These are phyloP conservation scores for Verticillium zaregamsianum DNA, from an alignment of 2,329 filamentous ascomycete species.

Conservation along the genomic window DNA sequence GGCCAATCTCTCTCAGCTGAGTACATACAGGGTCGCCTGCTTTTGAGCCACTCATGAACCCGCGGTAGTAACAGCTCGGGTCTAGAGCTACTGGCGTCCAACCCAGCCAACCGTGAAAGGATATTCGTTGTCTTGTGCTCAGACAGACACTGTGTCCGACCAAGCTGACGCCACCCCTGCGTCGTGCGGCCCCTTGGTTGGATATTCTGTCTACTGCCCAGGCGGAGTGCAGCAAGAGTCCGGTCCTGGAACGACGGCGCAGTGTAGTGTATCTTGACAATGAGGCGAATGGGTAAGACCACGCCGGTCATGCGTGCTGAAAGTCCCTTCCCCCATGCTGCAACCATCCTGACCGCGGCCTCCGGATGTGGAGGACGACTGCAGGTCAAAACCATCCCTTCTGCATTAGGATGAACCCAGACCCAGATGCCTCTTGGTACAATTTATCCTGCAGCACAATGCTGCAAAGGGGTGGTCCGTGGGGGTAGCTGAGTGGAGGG, in stretches of 20 bases:
- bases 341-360: background rate
- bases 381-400: background rate
- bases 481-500: background rate
- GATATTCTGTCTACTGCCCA: background rate
- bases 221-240: background rate
- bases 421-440: background rate
- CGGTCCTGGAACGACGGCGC: background rate
- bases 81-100: background rate
- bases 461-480: background rate
- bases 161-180: background rate
- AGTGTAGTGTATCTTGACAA: background rate
- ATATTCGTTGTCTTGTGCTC: background rate
- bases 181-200: background rate
- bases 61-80: background rate
- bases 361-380: background rate
- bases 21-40: background rate
- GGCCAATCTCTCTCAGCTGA: background rate
- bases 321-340: background rate
- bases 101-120: background rate
- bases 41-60: background rate
- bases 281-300: background rate
- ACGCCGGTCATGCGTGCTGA: background rate
- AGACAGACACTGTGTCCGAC: background rate
- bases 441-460: background rate
- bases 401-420: background rate